Conservation (phyloP, 2,329 filamentous ascomycete genomes). For the Ophiocordyceps unilateralis region DNA sequence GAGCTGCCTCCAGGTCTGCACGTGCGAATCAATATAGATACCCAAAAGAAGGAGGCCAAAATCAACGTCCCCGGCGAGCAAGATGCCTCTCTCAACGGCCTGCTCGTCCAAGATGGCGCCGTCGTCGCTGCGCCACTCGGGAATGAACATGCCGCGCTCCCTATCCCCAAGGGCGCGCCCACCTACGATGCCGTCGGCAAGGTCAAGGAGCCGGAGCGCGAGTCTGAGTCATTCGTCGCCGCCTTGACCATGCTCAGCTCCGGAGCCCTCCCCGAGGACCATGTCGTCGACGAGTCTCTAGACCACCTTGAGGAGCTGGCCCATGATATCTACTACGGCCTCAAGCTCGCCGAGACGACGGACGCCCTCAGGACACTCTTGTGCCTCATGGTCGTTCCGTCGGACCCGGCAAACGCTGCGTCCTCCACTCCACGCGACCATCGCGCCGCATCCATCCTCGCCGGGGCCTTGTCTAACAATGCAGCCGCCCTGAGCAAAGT, state of each 20-base stretch:
- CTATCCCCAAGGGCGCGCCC: constrained; percentile 32
- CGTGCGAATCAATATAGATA: constrained; percentile 46
- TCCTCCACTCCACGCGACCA: constrained; percentile 22
- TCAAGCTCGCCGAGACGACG: constrained; percentile 40
- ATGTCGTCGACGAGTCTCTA: constrained; percentile 27
- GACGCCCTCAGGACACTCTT: constrained; percentile 36
- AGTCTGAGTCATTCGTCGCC: constrained; percentile 14
- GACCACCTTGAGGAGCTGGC: constrained; percentile 43
- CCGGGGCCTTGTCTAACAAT: constrained; percentile 46
- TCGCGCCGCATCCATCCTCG: constrained; percentile 38
- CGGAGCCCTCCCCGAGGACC: too few species aligned
- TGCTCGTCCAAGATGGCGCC: constrained; percentile 33
- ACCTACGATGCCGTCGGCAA: constrained; percentile 38
- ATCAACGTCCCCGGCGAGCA: constrained; percentile 41
- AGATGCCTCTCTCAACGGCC: constrained; percentile 27
- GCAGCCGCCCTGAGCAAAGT: constrained; percentile 38
- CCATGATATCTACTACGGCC: constrained; percentile 53
- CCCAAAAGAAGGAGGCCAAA: constrained; percentile 48
- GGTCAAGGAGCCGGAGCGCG: constrained; percentile 31
- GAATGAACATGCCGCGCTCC: constrained; percentile 10
- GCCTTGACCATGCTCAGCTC: constrained; percentile 34
- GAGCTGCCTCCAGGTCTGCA: constrained; percentile 48
- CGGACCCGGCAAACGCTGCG: neutral
- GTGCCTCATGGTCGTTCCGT: constrained; percentile 28
- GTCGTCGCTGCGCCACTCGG: constrained; percentile 38